Conservation (phyloP, 306 rosid genomes). For the Prunus mongolica region DNA sequence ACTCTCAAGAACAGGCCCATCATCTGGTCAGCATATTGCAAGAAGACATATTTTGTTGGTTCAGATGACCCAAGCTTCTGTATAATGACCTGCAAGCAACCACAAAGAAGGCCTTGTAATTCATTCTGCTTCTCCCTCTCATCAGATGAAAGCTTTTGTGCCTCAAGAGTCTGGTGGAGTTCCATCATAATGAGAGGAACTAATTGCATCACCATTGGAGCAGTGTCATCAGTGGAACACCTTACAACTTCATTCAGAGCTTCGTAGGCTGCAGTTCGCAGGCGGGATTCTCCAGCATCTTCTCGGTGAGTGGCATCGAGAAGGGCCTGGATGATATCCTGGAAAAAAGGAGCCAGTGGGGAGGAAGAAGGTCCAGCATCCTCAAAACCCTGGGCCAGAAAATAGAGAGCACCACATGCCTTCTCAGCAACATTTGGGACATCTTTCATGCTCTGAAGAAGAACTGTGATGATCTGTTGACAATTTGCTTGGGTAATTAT, state of each 20-base stretch:
- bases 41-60: conserved; percentile 58
- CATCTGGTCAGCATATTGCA: conserved; percentile 85
- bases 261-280: conserved; percentile 92
- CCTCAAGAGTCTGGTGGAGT: conserved; percentile 81
- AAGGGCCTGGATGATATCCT: conserved; percentile 73
- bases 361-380: conserved; percentile 66
- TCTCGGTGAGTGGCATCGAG: conserved; percentile 80
- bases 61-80: conserved; percentile 88
- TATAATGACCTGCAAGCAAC: conserved; percentile 92
- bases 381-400: conserved; percentile 91
- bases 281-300: conserved; percentile 88
- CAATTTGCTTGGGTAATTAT: conserved; percentile 70
- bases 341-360: conserved; percentile 72
- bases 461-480: conserved; percentile 75
- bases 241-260: conserved; percentile 91
- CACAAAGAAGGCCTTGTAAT: conserved; percentile 94
- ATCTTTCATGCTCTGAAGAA: conserved; percentile 88
- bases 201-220: conserved; percentile 73
- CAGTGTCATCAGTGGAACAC: conserved; percentile 85
- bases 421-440: conserved; percentile 97
- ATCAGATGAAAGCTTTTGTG: conserved; percentile 59
- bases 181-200: conserved; percentile 75
- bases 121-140: conserved; percentile 76
- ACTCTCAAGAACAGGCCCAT: conserved; percentile 83
- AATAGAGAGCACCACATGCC: conserved; percentile 94